Evolutionary conservation across 768 basidiomycete genomes (phyloP), one percentile per base, ranked within the genome.

Genomic region (Calocera viscosa): DNA sequence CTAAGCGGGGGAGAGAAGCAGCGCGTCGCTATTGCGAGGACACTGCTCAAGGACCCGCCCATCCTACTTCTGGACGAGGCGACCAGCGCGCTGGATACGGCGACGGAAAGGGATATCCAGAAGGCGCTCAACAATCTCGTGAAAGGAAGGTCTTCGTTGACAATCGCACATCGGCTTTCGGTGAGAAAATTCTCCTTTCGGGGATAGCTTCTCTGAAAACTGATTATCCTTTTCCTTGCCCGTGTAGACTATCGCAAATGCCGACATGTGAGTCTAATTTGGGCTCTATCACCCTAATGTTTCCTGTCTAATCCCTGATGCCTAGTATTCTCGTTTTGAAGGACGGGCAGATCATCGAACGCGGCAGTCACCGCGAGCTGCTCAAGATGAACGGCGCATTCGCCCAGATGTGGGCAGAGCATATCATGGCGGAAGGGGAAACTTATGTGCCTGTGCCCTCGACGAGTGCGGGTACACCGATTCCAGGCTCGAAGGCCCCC

Each of bases 1-100:
- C 77, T 94, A 35, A 87, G 85, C 68, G 93, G 92, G 2, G 93
- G 93, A 11, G 91, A 94, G 79, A 91, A 91, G 77, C 91, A 94
- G 74, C 82, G 91, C 22, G 89, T 93, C 1, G 88, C 91, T 3
- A 90, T 95, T 73, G 91, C 92, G 0, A 78, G 92, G 66, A 93
- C 91, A 7, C 80, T 94, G 49, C 75, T 95, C 64, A 94, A 94
- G 80, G 86, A 91, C 70, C 90, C 91, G 22, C 86, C 86, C 1
- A 86, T 93, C 66, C 74, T 93, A 40, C 79, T 91, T n/a, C 75
- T 92, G 72, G 86, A 88, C 72, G 88, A 89, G 76, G 88, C 87
- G 16, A 89, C 86, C 0, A 88, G 88, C 69, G 91, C 92, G 14
- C 77, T 96, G 68, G 93, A 96, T 76, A 94, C 92, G 1, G 86